phyloP scores from a whole-genome alignment of 345 rosid species.

The Acer campestre region DNA sequence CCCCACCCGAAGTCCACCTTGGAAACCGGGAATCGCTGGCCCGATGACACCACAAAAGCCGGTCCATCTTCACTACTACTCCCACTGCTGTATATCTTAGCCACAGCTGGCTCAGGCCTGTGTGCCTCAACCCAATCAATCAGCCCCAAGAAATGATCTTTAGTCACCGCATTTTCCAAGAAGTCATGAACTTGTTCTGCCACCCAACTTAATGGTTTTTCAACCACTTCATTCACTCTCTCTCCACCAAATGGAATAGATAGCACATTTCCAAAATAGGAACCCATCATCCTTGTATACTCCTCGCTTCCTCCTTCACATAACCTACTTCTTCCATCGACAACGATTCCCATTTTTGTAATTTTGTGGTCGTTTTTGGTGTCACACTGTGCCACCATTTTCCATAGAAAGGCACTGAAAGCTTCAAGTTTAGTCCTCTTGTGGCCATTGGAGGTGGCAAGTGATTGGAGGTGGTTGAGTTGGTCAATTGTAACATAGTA shows the following conservation, averaged over 20 bases:
- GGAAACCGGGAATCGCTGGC: slow-evolving; percentile 54
- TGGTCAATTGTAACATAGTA: slow-evolving; percentile 45
- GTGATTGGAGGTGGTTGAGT: slow-evolving; percentile 39
- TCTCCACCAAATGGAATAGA: slow-evolving; percentile 60
- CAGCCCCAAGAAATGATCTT: slow-evolving; percentile 70
- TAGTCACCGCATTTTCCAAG: slow-evolving; percentile 36
- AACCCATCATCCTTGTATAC: slow-evolving; percentile 20
- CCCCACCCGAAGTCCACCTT: slow-evolving; percentile 69
- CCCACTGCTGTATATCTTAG: slow-evolving; percentile 52
- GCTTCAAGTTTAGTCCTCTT: slow-evolving; percentile 66
- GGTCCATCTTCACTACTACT: slow-evolving; percentile 43
- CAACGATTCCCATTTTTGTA: slow-evolving; percentile 66
- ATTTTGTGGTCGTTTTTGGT: background rate
- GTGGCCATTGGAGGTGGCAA: slow-evolving; percentile 36
- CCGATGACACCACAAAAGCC: slow-evolving; percentile 74
- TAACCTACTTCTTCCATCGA: slow-evolving; percentile 66
- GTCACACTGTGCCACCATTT: slow-evolving; percentile 50
- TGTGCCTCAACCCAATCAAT: slow-evolving; percentile 80
- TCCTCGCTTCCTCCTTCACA: slow-evolving; percentile 12
- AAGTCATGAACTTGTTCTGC: slow-evolving; percentile 57
- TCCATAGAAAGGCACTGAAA: slow-evolving; percentile 71
- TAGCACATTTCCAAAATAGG: slow-evolving; percentile 69
- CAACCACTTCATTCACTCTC: slow-evolving; percentile 34
- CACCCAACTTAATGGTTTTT: slow-evolving; percentile 55
- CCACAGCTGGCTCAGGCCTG: slow-evolving; percentile 51